Percentiles rank a stretch among this genome's conserved stretches.
Conservation (phyloP, 192 early-diverging fungal genomes). For the Entomortierella lignicola region DNA sequence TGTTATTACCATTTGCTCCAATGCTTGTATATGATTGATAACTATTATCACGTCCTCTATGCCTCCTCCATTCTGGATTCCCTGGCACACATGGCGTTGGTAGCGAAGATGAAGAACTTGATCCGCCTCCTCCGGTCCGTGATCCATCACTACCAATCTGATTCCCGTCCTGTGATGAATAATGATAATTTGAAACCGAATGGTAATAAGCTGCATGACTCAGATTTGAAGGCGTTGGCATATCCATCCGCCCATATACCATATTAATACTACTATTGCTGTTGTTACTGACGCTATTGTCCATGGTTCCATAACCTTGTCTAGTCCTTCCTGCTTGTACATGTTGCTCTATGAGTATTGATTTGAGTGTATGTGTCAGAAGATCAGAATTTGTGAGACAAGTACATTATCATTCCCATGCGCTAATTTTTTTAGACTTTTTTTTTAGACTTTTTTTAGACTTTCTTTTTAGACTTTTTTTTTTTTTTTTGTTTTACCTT, state of each 20-base stretch:
- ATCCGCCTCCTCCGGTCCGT: too few relatives aligned
- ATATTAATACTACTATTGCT: too few relatives aligned
- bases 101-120: too few relatives aligned
- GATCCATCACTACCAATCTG: background rate
- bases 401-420: too few relatives aligned
- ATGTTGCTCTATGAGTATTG: conserved; percentile 28
- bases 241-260: background rate
- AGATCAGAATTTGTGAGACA: too few relatives aligned
- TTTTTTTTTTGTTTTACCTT: conserved; percentile 12
- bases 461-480: background rate
- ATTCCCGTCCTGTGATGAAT: conserved; percentile 16
- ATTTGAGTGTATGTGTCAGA: too few relatives aligned
- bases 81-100: conserved; percentile 8
- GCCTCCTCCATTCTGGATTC: conserved; percentile 12
- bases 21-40: conserved; percentile 23
- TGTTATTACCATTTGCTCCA: background rate
- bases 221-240: conserved; percentile 16
- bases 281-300: background rate
- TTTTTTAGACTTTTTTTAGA: too few relatives aligned
- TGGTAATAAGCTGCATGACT: conserved; percentile 55
- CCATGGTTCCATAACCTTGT: conserved; percentile 39
- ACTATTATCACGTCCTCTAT: conserved; percentile 12
- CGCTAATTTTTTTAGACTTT: too few relatives aligned
- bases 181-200: conserved; percentile 44
- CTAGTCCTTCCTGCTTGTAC: conserved; percentile 29